Evolutionary conservation across 371 early-diverging fungal genomes (phyloP).

Genomic region (Saksenaea vasiformis): DNA sequence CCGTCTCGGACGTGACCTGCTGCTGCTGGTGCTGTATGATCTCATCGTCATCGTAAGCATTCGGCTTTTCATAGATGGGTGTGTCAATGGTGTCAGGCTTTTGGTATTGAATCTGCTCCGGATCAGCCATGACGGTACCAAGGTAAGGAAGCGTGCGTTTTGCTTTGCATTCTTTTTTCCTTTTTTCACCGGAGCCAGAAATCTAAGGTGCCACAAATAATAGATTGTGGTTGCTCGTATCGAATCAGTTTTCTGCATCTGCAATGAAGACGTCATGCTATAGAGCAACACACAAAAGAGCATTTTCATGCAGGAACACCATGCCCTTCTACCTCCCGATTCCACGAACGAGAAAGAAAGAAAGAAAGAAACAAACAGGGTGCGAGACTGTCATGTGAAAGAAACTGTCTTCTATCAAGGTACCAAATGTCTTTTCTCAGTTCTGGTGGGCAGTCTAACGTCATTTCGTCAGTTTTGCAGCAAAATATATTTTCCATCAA

Average conservation of each 20-base stretch:
- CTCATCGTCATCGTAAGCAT: slow-evolving; percentile 24
- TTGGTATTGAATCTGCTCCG: slow-evolving; percentile 11
- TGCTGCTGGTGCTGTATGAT: slow-evolving; percentile 2
- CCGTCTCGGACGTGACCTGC: slow-evolving; percentile 8
- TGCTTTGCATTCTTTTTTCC: not conserved
- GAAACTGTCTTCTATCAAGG: too few species aligned
- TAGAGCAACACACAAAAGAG: too few species aligned
- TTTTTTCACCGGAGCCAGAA: not conserved
- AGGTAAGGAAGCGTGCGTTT: not conserved
- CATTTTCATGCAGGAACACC: too few species aligned
- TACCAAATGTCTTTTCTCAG: too few species aligned
- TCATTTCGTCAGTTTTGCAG: too few species aligned
- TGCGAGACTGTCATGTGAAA: too few species aligned
- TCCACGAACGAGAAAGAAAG: too few species aligned
- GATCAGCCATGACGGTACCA: not conserved
- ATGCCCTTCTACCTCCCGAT: too few species aligned
- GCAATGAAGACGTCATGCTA: too few species aligned
- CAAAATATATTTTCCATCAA: too few species aligned
- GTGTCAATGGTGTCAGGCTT: slow-evolving; percentile 28
- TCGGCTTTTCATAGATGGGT: slow-evolving; percentile 24
- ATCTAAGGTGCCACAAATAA: not conserved
- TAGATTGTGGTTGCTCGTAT: not conserved
- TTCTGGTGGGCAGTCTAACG: too few species aligned
- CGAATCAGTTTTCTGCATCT: not conserved
- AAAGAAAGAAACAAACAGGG: too few species aligned